Conservation (phyloP, 495 filamentous ascomycete species). For the Xylaria curta region DNA sequence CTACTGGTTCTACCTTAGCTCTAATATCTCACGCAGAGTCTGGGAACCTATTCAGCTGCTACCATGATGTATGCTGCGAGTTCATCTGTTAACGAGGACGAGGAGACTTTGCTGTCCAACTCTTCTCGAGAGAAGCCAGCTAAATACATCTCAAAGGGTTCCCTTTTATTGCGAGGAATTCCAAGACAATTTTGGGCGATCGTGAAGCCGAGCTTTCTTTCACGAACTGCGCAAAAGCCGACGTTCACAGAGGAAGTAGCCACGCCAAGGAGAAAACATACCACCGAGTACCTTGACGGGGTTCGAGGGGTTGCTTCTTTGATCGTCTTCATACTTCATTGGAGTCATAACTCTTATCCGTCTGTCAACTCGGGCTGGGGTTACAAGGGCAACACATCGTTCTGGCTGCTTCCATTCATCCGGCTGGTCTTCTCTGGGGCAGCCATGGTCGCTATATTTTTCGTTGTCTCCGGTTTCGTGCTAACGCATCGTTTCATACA, state of each 20-base stretch:
- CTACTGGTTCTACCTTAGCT: neutral
- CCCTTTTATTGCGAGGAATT: constrained; percentile 23
- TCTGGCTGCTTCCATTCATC: constrained; percentile 65
- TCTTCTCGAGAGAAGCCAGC: constrained; percentile 21
- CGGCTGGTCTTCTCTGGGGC: constrained; percentile 67
- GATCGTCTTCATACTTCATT: constrained; percentile 56
- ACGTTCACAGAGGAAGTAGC: constrained; percentile 24
- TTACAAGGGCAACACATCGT: constrained; percentile 40
- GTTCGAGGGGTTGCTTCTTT: constrained; percentile 57
- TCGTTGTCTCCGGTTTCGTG: constrained; percentile 70
- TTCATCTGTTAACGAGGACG: constrained; percentile 30
- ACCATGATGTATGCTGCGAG: constrained; percentile 29
- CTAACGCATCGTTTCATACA: constrained; percentile 63
- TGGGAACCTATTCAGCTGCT: neutral
- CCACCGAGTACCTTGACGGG: constrained; percentile 56
- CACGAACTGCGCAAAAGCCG: constrained; percentile 5
- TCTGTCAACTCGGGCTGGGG: constrained; percentile 54
- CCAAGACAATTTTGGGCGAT: constrained; percentile 32
- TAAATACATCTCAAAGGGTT: neutral
- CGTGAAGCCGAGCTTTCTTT: constrained; percentile 36
- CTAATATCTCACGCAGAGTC: neutral
- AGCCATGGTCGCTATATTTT: constrained; percentile 72
- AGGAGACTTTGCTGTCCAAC: constrained; percentile 37
- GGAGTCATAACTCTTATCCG: constrained; percentile 44
- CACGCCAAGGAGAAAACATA: constrained; percentile 33